Conservation (phyloP, 2,329 filamentous ascomycete genomes). For the Trichoderma koningii region DNA sequence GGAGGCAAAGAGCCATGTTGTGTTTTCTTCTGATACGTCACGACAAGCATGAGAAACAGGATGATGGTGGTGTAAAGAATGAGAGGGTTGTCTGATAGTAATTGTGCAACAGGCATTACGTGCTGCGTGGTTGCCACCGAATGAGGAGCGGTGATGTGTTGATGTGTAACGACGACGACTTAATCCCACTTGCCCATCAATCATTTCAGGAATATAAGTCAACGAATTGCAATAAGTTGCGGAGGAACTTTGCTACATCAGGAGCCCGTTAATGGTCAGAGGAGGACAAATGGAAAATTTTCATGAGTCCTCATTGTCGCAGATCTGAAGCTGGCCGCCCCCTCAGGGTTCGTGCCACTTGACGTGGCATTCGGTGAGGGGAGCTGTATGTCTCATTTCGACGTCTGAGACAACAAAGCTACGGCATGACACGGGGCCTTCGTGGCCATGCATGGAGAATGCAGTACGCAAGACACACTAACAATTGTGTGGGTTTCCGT, state of each 20-base stretch:
- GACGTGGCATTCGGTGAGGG: background rate
- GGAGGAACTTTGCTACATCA: background rate
- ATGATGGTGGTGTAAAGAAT: conserved; percentile 18
- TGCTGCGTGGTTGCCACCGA: background rate
- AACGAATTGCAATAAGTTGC: background rate
- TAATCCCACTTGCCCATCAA: background rate
- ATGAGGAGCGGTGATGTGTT: background rate
- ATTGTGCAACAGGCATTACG: conserved; percentile 24
- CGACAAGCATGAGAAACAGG: conserved; percentile 24
- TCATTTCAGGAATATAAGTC: too few relatives aligned
- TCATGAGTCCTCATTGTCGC: too few relatives aligned
- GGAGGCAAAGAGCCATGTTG: conserved; percentile 36
- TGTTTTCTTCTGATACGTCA: conserved; percentile 13
- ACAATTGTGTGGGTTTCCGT: background rate
- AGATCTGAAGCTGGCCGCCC: background rate
- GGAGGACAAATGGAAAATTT: background rate
- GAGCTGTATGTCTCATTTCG: background rate
- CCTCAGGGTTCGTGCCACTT: background rate
- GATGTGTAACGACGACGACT: background rate
- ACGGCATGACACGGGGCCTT: background rate
- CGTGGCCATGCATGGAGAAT: background rate
- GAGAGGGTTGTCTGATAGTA: conserved; percentile 5
- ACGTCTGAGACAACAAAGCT: background rate
- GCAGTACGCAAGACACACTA: background rate
- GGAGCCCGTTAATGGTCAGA: background rate